Base-by-base conservation (phyloP, 1,139 yeast species). In the Zygoascus meyerae region DNA sequence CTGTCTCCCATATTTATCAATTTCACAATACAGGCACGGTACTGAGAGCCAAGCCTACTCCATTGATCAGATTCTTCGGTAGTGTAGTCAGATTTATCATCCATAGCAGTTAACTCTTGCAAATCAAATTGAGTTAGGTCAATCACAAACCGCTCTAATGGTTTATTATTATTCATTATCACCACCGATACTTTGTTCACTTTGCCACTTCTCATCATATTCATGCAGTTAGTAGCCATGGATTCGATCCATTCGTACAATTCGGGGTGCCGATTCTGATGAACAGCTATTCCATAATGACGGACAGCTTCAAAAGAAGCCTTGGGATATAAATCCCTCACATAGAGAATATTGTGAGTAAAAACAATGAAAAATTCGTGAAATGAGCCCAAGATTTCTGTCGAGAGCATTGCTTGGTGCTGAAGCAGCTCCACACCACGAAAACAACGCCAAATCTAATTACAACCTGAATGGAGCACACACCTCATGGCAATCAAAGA, bases 221-320 rank as follows among this genome's bases (percentile, higher is more conserved):
- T 54, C 44, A 61, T 54, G 31, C 60, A 52, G 3, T 62, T 48
- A n/a, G 54, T 50, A 3, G 62, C 61, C 40, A 66, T 60, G 34
- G 55, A 54, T 35, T 65, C 65, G 15, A 66, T 57, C 68, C 70
- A 71, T 12, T 58, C 58, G 39, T 57, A 50, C 12, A 71, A 66
- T 6, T 59, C 64, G 0, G 72, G 71, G 42, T 70, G 72, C 29
- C 69, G 56, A 48, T 57, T 56, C 45, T 65, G 66, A 39, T 59
- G 58, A 26, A 65, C 63, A 1, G 68, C 68, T 9, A 59, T 52
- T 29, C 61, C 64, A 46, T 65, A 67, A 47, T 58, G 61, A 21
- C 69, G 55, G 9, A 63, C 67, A 10, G 53, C 53, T 10, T 52
- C 48, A 46, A 69, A 70, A 9, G 70, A 55, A 8, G 52, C 57